Base-by-base conservation (phyloP, 2,329 filamentous ascomycete species). In the Epichloe sp. region DNA sequence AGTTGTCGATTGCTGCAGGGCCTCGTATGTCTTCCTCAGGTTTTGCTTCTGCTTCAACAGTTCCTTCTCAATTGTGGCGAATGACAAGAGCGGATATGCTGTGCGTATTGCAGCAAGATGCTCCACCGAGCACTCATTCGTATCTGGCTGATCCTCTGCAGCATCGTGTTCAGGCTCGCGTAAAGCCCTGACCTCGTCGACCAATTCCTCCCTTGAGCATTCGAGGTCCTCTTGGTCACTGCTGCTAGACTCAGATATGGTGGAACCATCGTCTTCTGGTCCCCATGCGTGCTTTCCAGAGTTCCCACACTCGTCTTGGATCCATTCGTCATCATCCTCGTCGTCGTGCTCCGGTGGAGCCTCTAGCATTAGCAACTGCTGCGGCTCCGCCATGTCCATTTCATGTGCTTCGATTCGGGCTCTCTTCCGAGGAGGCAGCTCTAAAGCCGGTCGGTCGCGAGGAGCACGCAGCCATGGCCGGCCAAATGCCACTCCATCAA, bases 401-500 rank as follows among this genome's bases (percentile, higher is more conserved):
- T 69, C 64, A 15, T 66, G 57, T 3, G 68, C 56, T 1, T 66
- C 65, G 57, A 84, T 58, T 58, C 80, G 74, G 37, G 75, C 76
- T 58, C 78, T 77, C 63, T 93, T 94, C 55, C 83, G 76, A 1
- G 88, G 83, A 0, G 86, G 86, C 15, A 94, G 86, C 12, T 75
- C 70, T 40, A 94, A 71, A 0, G 76, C 64, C 1, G 88, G 88
- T 45, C 88, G 77, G 52, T 75, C 74, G 7, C 74, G 72, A 0
- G 77, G 73, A 1, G 69, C 61, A 58, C 78, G 78, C 8, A 91
- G 69, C 61, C 81, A 81, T 1, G 85, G 82, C 53, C 84, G 78
- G 3, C 91, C 90, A 63, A 91, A 95, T 0, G 88, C 79, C 19
- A 95, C 73, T 3, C 91, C 90, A 63, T 97, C 91, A 11, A 93